phyloP scores from a whole-genome alignment of 1,139 yeast genomes.

The Komagataea norvegica region DNA sequence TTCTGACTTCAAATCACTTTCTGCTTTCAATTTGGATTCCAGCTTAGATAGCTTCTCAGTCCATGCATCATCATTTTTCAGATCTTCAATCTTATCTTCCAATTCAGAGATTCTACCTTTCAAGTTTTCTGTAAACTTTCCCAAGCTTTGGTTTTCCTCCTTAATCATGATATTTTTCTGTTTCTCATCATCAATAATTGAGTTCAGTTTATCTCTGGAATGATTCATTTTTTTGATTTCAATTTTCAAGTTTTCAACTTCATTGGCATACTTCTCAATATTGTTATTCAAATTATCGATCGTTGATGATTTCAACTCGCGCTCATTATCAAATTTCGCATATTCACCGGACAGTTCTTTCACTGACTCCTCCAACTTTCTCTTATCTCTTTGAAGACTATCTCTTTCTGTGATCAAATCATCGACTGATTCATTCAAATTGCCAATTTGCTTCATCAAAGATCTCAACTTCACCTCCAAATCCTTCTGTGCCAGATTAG shows the following conservation, averaged over 20 bases:
- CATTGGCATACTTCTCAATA: slow-evolving; percentile 25
- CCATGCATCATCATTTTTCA: slow-evolving; percentile 40
- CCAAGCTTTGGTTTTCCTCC: slow-evolving; percentile 34
- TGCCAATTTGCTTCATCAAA: slow-evolving; percentile 45
- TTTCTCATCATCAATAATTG: slow-evolving; percentile 32
- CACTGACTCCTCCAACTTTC: slow-evolving; percentile 43
- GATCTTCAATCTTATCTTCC: slow-evolving; percentile 31
- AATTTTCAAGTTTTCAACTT: slow-evolving; percentile 16
- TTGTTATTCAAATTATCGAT: slow-evolving; percentile 29
- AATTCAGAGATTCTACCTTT: slow-evolving; percentile 31
- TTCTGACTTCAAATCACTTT: slow-evolving; percentile 31
- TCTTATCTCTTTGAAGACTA: slow-evolving; percentile 43
- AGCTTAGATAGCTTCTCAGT: slow-evolving; percentile 30
- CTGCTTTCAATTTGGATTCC: slow-evolving; percentile 30
- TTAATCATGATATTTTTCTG: slow-evolving; percentile 31
- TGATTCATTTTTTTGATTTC: slow-evolving; percentile 15
- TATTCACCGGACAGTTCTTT: slow-evolving; percentile 40
- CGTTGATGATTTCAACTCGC: slow-evolving; percentile 35
- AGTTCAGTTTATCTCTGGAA: slow-evolving; percentile 15
- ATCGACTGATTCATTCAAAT: slow-evolving; percentile 47
- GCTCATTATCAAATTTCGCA: slow-evolving; percentile 41
- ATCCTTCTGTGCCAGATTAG: slow-evolving; percentile 40
- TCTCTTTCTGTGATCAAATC: slow-evolving; percentile 49
- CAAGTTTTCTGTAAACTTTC: slow-evolving; percentile 32
- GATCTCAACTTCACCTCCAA: slow-evolving; percentile 39